Evolutionary conservation across 129 eudicot species (phyloP).

Genomic region (Artemisia tridentata): DNA sequence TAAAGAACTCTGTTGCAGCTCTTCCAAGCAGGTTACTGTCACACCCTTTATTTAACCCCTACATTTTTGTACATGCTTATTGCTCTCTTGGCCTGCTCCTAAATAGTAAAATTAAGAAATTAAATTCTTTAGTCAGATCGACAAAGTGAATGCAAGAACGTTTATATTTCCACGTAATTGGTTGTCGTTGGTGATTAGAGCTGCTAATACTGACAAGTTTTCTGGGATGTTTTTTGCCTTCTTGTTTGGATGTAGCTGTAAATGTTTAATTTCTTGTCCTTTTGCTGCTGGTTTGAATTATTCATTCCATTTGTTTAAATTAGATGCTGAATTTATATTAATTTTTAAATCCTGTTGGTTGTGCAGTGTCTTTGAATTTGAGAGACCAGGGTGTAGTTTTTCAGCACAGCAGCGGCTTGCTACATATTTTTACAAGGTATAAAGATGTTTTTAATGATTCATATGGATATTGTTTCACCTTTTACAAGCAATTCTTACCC

Average conservation of each 20-base stretch:
- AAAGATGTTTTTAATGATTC: background rate
- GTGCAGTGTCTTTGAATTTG: slow-evolving; percentile 88
- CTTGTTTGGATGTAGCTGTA: no score
- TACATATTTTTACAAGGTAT: slow-evolving; percentile 89
- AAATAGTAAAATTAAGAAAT: no score
- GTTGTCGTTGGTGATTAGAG: no score
- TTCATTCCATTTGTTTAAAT: background rate
- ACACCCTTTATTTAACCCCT: background rate
- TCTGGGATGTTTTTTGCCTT: no score
- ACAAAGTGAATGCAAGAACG: no score
- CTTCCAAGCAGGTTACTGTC: slow-evolving; percentile 88
- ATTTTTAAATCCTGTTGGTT: background rate
- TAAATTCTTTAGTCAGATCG: no score
- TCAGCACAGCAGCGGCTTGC: slow-evolving; percentile 81
- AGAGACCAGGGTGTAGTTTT: slow-evolving; percentile 86
- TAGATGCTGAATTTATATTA: background rate
- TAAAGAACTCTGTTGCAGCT: slow-evolving; percentile 55
- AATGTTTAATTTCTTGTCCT: no score
- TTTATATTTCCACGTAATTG: no score
- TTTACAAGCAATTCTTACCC: background rate
- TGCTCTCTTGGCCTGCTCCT: no score
- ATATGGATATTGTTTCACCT: background rate
- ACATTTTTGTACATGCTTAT: no score
- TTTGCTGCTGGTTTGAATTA: no score
- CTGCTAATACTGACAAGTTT: no score